These are phyloP conservation scores for Firmiana major DNA, from an alignment of 345 rosid genomes.

Conservation along the genomic window DNA sequence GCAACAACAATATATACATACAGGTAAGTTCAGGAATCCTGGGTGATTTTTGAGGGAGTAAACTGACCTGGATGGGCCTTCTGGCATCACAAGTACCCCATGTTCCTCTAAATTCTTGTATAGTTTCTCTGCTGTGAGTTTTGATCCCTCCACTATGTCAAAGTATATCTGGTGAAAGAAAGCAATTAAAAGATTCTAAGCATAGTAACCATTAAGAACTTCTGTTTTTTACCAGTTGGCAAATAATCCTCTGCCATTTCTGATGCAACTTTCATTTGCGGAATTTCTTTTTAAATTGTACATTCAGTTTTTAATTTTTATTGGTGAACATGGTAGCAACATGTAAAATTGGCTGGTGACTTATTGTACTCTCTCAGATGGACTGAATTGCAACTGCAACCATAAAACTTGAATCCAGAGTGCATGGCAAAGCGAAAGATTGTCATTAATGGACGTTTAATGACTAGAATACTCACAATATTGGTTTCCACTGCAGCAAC, in stretches of 20 bases:
- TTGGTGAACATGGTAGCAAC: neutral
- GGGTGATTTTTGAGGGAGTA: constrained; percentile 4
- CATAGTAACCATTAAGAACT: neutral
- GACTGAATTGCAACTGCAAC: neutral
- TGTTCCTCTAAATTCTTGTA: constrained; percentile 64
- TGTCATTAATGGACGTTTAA: neutral
- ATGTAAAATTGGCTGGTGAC: neutral
- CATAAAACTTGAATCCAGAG: neutral
- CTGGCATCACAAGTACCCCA: constrained; percentile 59
- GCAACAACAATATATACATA: neutral
- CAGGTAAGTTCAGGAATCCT: neutral
- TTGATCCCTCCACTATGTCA: constrained; percentile 47
- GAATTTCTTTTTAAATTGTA: no score
- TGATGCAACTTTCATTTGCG: neutral
- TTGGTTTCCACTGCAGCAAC: constrained; percentile 77
- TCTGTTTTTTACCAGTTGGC: neutral
- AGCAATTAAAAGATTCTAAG: neutral
- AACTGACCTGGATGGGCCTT: constrained; percentile 52
- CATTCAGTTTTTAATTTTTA: neutral
- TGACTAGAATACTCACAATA: constrained; percentile 52
- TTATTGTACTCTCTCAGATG: no score
- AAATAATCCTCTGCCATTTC: neutral
- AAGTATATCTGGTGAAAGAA: constrained; percentile 48
- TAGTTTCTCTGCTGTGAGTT: constrained; percentile 46
- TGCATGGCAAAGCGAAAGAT: neutral